Evolutionary conservation across 257 asterid genomes (phyloP).

Genomic region (Dorcoceras hygrometricum): DNA sequence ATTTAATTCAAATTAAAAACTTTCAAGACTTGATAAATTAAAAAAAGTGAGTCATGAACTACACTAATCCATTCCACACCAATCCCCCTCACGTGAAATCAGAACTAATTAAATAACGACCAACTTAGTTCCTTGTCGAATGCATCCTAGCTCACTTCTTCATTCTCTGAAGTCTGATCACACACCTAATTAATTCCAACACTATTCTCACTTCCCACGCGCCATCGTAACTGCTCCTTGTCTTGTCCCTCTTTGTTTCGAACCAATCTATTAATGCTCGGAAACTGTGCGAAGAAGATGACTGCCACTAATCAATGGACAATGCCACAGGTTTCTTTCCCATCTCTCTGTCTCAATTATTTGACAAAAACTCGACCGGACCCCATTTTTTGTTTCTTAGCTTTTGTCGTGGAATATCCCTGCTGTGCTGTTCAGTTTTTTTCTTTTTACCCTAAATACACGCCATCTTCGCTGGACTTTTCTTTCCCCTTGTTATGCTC

Average conservation of each 20-base stretch:
- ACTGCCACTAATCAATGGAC: slow-evolving; percentile 44
- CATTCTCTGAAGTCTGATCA: slow-evolving; percentile 9
- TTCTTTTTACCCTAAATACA: slow-evolving; percentile 41
- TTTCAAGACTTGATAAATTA: neutral
- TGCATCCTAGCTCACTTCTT: slow-evolving; percentile 3
- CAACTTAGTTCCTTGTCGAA: slow-evolving; percentile 22
- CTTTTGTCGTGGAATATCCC: slow-evolving; percentile 79
- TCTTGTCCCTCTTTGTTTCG: slow-evolving; percentile 48
- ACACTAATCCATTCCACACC: slow-evolving; percentile 18
- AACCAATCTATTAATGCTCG: slow-evolving; percentile 42
- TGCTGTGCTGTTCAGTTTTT: slow-evolving; percentile 38
- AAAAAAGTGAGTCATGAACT: neutral
- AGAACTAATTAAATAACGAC: slow-evolving; percentile 30
- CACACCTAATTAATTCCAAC: slow-evolving; percentile 22
- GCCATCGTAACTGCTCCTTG: slow-evolving; percentile 52
- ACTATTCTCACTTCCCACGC: slow-evolving; percentile 41
- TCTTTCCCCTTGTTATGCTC: slow-evolving; percentile 29
- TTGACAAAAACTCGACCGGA: slow-evolving; percentile 32
- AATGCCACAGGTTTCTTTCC: slow-evolving; percentile 49
- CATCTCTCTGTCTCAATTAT: slow-evolving; percentile 45
- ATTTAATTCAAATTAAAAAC: neutral
- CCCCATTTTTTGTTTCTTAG: slow-evolving; percentile 74
- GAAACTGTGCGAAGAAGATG: slow-evolving; percentile 52
- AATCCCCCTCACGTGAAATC: slow-evolving; percentile 51
- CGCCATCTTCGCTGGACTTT: slow-evolving; percentile 20